phyloP scores from a whole-genome alignment of 257 asterid genomes.

The Ilex asprella region DNA sequence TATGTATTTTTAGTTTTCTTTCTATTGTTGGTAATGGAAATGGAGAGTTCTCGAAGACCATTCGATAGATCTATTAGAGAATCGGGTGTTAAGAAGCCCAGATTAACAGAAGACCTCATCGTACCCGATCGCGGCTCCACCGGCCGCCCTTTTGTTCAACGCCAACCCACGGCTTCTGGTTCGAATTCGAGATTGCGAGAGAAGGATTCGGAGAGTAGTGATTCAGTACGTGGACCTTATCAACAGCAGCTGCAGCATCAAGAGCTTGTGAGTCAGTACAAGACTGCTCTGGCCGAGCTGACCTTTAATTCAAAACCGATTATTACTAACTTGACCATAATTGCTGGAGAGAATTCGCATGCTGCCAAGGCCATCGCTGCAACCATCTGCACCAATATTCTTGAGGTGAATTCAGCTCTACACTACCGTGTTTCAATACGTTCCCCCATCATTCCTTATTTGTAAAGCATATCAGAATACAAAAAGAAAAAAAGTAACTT shows the following conservation, averaged over 20 bases:
- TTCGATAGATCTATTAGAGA: constrained; percentile 67
- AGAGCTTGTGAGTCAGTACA: constrained; percentile 88
- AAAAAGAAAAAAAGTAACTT: too few relatives aligned
- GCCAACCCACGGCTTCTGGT: constrained; percentile 30
- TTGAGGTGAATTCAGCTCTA: constrained; percentile 79
- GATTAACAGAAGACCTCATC: constrained; percentile 48
- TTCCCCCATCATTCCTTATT: neutral
- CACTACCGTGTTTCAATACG: neutral
- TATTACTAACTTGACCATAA: constrained; percentile 88
- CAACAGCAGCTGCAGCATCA: constrained; percentile 44
- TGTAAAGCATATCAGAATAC: too few relatives aligned
- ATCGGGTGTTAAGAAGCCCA: constrained; percentile 77
- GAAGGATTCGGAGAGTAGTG: constrained; percentile 47
- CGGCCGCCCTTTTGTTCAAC: constrained; percentile 48
- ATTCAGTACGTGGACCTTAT: constrained; percentile 53
- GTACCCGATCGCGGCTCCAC: constrained; percentile 57
- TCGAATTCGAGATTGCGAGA: constrained; percentile 39
- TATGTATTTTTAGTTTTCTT: constrained; percentile 7
- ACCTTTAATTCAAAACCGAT: constrained; percentile 95
- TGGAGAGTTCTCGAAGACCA: constrained; percentile 82
- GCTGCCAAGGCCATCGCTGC: constrained; percentile 89
- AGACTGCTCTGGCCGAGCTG: constrained; percentile 77
- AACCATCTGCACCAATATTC: constrained; percentile 60
- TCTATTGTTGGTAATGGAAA: constrained; percentile 22
- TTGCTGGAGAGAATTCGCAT: constrained; percentile 89